Base-by-base conservation (phyloP, 371 early-diverging fungal species). In the Mucor piriformis region DNA sequence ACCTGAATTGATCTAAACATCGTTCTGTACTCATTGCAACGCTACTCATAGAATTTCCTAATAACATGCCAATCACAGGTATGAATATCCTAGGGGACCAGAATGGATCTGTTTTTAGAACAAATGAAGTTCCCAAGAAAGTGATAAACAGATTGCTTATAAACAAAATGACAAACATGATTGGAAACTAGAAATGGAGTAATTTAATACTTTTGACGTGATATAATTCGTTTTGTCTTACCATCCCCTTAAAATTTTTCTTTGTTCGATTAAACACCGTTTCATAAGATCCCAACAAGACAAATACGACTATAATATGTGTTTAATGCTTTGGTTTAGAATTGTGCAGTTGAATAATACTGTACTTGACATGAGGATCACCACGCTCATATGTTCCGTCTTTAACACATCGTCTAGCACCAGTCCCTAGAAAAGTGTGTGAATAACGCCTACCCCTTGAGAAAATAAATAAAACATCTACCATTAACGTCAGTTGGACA, bases 1-100 rank as follows among this genome's bases (percentile, higher is more conserved):
- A 46, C 46, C 46, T 46, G 11, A 34, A 50, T 42, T 57, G 78
- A n/a, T 83, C 81, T 50, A 92, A 74, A 32, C 87, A 84, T 11
- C 80, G 64, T 29, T 83, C 83, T 29, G 88, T 73, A 0, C 91
- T 94, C 58, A 95, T 79, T 0, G 94, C 88, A 44, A 92, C 83
- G 32, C 89, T 92, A 7, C 90, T 86, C 87, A 94, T 92, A 16
- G 86, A 81, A 64, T 92, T 94, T 24, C 93, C 94, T 3, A 94
- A 74, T 15, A 94, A 59, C 93, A 93, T 93, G 18, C 95, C 96
- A 12, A 94, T 67, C 25, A 91, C 89, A 18, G 96, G 95, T 40
- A 95, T 87, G 64, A 92, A 95, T 60, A 86, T 82, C 12, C 81
- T 81, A 10, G 95, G 90, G 11, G 81, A 74, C 72, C 83, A 91